Conservation (phyloP, 257 asterid genomes). For the Solanum dulcamara region DNA sequence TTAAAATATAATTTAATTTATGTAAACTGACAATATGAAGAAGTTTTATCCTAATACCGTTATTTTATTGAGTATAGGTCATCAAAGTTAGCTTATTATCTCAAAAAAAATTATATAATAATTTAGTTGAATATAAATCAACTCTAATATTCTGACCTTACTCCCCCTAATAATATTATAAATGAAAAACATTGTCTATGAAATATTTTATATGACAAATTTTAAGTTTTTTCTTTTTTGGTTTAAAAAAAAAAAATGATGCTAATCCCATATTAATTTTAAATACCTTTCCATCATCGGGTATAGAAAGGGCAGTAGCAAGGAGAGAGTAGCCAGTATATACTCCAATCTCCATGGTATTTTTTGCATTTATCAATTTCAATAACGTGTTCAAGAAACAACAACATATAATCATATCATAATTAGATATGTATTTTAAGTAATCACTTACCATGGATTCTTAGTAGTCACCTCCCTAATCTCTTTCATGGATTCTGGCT, state of each 20-base stretch:
- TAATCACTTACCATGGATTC: neutral
- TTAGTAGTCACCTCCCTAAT: neutral
- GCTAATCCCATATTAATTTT: no score
- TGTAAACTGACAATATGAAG: no score
- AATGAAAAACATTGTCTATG: no score
- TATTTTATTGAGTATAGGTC: no score
- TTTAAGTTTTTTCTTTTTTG: no score
- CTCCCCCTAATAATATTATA: neutral
- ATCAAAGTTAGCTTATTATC: no score
- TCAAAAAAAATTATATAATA: no score
- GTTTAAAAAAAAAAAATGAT: no score
- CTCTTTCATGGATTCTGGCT: neutral
- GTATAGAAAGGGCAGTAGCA: slow-evolving; percentile 26
- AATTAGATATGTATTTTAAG: neutral
- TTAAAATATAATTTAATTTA: neutral
- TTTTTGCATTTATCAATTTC: slow-evolving; percentile 20
- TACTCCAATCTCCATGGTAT: slow-evolving; percentile 23
- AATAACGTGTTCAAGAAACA: slow-evolving; percentile 18
- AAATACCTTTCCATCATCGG: slow-evolving; percentile 14
- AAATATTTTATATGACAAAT: no score
- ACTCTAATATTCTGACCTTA: neutral
- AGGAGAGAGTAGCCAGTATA: slow-evolving; percentile 24
- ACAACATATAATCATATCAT: no score
- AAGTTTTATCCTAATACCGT: no score
- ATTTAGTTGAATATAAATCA: no score